Evolutionary conservation across 2,329 filamentous ascomycete genomes (phyloP).

Genomic region (Colletotrichum euphorbiae): DNA sequence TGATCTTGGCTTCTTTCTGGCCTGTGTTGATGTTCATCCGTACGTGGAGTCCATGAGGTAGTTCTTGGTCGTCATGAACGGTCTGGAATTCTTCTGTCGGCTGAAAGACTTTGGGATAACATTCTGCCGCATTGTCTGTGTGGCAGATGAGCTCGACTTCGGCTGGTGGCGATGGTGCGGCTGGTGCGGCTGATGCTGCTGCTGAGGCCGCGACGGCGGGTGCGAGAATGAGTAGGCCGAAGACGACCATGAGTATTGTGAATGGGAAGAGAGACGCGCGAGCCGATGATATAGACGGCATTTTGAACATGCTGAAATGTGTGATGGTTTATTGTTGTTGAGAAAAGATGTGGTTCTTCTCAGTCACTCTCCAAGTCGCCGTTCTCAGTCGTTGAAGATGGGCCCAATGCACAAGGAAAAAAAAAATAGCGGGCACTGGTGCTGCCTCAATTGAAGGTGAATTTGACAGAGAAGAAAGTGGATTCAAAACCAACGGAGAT

Average conservation of each 20-base stretch:
- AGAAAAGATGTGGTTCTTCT: neutral
- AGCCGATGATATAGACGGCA: conserved; percentile 15
- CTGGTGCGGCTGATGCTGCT: conserved; percentile 14
- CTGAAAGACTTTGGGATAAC: conserved; percentile 73
- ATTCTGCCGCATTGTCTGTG: conserved; percentile 68
- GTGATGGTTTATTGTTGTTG: neutral
- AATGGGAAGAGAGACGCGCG: conserved; percentile 7
- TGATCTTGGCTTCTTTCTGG: conserved; percentile 73
- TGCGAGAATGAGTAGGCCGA: conserved; percentile 31
- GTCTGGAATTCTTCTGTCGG: conserved; percentile 73
- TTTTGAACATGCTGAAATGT: neutral
- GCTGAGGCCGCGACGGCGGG: conserved; percentile 24
- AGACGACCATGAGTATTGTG: conserved; percentile 25
- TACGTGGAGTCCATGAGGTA: conserved; percentile 74
- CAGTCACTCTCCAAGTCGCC: neutral
- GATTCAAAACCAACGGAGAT: neutral
- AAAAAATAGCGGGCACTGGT: conserved; percentile 5
- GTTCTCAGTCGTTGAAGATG: neutral
- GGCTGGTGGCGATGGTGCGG: conserved; percentile 47
- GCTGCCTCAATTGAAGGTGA: neutral
- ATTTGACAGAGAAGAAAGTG: neutral
- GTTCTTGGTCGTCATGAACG: conserved; percentile 72
- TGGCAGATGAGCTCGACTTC: conserved; percentile 73
- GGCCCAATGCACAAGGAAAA: neutral
- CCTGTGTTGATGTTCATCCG: conserved; percentile 74